A percentile compares a stretch with the other conserved stretches of the same genome.
These are phyloP conservation scores for Podospora appendiculata DNA, from an alignment of 495 filamentous ascomycete species.

Conservation along the genomic window DNA sequence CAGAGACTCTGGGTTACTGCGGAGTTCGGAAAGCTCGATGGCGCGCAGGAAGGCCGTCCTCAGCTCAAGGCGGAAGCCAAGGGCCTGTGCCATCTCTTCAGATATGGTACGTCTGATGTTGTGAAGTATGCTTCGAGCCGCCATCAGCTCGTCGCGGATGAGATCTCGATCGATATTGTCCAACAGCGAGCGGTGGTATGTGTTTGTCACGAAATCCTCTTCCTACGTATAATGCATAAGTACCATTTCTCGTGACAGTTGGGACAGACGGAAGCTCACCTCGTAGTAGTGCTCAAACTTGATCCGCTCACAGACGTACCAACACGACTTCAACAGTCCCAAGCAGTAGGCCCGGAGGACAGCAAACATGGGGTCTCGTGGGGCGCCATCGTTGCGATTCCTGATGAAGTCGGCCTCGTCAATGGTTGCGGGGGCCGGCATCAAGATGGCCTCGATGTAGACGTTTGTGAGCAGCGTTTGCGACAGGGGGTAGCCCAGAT, in stretches of 20 bases:
- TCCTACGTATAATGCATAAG: constrained; percentile 45
- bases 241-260: neutral
- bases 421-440: constrained; percentile 56
- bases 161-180: constrained; percentile 49
- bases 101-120: constrained; percentile 35
- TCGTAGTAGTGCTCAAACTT: constrained; percentile 79
- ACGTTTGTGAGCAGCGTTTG: constrained; percentile 93
- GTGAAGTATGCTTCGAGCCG: constrained; percentile 50
- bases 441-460: constrained; percentile 80
- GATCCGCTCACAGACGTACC: constrained; percentile 67
- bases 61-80: constrained; percentile 56
- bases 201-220: constrained; percentile 90
- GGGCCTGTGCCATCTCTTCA: constrained; percentile 47
- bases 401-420: constrained; percentile 62
- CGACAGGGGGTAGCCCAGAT: constrained; percentile 86
- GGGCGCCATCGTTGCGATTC: constrained; percentile 13
- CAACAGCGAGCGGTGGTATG: constrained; percentile 74
- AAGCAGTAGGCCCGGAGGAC: constrained; percentile 83
- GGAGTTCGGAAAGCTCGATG: constrained; percentile 35
- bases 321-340: constrained; percentile 74
- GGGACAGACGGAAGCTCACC: constrained; percentile 33
- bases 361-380: constrained; percentile 46
- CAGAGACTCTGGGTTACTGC: constrained; percentile 32
- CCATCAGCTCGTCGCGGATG: constrained; percentile 52
- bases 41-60: constrained; percentile 53